These are phyloP conservation scores for Limtongozyma cylindracea DNA, from an alignment of 805 yeast species.

Conservation along the genomic window DNA sequence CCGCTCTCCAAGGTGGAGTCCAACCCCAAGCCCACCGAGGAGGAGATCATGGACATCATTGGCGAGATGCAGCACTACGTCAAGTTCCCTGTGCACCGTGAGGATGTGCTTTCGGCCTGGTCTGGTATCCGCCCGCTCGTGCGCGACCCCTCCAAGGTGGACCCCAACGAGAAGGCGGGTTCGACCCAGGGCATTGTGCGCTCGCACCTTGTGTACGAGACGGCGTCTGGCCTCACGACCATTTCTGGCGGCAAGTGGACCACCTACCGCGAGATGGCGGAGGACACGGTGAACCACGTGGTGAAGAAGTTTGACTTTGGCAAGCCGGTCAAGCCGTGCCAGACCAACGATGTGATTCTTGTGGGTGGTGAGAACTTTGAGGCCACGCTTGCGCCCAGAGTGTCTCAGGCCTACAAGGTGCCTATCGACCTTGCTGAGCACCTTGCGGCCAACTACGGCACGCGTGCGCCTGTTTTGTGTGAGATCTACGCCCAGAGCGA, in stretches of 20 bases:
- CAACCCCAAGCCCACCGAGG: constrained; percentile 68
- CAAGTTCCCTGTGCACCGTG: constrained; percentile 69
- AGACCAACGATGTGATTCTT: constrained; percentile 26
- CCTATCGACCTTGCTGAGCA: constrained; percentile 60
- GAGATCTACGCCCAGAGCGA: constrained; percentile 23
- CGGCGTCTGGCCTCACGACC: constrained; percentile 59
- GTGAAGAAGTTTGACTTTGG: constrained; percentile 18
- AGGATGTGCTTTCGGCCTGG: constrained; percentile 89
- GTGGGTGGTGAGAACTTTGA: constrained; percentile 71
- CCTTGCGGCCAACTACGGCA: constrained; percentile 71
- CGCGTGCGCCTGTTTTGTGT: constrained; percentile 61
- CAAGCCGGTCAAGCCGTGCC: constrained; percentile 16
- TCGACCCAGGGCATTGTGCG: constrained; percentile 80
- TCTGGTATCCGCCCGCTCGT: constrained; percentile 91
- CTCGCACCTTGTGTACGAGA: constrained; percentile 55
- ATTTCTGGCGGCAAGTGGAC: constrained; percentile 98
- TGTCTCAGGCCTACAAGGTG: constrained; percentile 54
- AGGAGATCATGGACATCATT: constrained; percentile 70
- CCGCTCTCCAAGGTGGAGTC: constrained; percentile 49
- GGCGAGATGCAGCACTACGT: constrained; percentile 76
- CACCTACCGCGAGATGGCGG: constrained; percentile 93
- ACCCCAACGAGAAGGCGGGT: constrained; percentile 13
- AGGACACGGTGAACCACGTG: constrained; percentile 67
- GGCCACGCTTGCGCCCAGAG: constrained; percentile 44
- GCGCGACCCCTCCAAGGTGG: constrained; percentile 26